Conservation (phyloP, 73 alveolate species). For the Tetrahymena borealis region DNA sequence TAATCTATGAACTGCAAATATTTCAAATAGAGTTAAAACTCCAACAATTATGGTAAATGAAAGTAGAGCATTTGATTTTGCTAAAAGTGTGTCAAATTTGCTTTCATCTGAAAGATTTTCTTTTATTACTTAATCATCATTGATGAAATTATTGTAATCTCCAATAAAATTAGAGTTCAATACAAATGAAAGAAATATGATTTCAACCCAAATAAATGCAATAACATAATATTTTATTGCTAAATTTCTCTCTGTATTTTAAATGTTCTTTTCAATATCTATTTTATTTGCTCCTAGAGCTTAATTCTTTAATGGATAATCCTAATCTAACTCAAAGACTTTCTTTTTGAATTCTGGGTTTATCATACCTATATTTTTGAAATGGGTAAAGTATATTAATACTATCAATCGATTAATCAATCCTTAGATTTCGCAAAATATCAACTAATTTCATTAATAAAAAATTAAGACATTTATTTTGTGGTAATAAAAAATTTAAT, state of each 20-base stretch:
- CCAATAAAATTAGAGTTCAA: background rate
- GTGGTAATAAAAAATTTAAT: too few species aligned
- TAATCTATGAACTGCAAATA: background rate
- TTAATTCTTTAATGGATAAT: background rate
- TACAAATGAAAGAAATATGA: background rate
- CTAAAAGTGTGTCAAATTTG: background rate
- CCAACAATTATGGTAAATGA: background rate
- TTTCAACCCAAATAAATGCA: background rate
- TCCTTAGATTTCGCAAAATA: too few species aligned
- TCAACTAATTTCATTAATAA: too few species aligned
- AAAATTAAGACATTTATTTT: too few species aligned
- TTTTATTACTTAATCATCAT: background rate
- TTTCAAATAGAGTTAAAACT: background rate
- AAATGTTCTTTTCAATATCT: background rate
- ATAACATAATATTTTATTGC: background rate
- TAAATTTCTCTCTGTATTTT: background rate
- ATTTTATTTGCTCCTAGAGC: background rate
- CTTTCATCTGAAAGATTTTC: background rate
- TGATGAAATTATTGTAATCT: background rate
- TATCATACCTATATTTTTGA: background rate
- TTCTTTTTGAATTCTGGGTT: background rate
- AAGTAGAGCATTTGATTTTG: background rate
- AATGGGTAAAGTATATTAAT: background rate
- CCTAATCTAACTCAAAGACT: background rate
- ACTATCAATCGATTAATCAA: background rate